These are phyloP conservation scores for Albizia julibrissin DNA, from an alignment of 306 rosid species.

Conservation along the genomic window DNA sequence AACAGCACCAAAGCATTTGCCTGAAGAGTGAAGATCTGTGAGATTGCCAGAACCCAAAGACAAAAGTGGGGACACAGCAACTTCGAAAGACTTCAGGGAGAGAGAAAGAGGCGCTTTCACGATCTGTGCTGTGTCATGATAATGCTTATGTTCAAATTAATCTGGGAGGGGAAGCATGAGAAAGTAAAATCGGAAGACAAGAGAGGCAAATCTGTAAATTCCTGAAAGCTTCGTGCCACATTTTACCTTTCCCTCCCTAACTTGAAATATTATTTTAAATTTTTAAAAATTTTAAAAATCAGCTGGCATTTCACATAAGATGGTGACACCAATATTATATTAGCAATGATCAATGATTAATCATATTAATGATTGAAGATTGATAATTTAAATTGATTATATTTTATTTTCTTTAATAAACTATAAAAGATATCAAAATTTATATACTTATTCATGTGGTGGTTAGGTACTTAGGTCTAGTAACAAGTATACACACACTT, in stretches of 20 bases:
- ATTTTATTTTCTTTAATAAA: neutral
- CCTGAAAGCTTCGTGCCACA: slow-evolving; percentile 26
- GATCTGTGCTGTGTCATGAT: slow-evolving; percentile 44
- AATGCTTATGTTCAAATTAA: slow-evolving; percentile 46
- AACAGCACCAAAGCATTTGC: slow-evolving; percentile 26
- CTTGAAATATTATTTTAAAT: slow-evolving; percentile 5
- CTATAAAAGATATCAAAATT: neutral
- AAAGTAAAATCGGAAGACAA: neutral
- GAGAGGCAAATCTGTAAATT: slow-evolving; percentile 28
- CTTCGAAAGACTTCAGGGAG: slow-evolving; percentile 18
- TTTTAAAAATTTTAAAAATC: neutral
- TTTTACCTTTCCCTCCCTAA: slow-evolving; percentile 26
- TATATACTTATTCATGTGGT: neutral
- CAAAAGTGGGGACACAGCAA: slow-evolving; percentile 11
- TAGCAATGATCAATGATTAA: neutral
- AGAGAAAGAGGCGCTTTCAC: slow-evolving; percentile 58
- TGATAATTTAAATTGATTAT: neutral
- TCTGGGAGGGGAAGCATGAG: slow-evolving; percentile 33
- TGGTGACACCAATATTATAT: neutral
- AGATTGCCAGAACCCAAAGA: slow-evolving; percentile 4
- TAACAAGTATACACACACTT: too few species aligned
- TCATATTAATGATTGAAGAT: neutral
- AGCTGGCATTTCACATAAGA: neutral
- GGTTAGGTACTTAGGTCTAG: neutral
- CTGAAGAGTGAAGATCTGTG: slow-evolving; percentile 33